Evolutionary conservation across 2,329 filamentous ascomycete species (phyloP).

Genomic region (Zymoseptoria crescenta): DNA sequence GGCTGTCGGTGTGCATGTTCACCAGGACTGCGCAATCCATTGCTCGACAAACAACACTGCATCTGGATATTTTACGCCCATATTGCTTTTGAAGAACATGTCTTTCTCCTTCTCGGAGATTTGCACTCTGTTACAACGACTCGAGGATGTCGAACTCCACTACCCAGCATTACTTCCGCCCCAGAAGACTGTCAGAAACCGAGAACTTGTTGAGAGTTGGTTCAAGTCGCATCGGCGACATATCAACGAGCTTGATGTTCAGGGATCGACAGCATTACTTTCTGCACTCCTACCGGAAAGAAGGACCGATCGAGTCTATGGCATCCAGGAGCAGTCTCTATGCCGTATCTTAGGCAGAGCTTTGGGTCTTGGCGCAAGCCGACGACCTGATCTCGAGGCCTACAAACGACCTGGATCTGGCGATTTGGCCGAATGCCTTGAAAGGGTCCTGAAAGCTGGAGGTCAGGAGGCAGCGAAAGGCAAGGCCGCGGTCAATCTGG

Average conservation of each 20-base stretch:
- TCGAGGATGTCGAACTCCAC: constrained; percentile 46
- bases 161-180: constrained; percentile 33
- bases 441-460: constrained; percentile 54
- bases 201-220: constrained; percentile 54
- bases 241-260: constrained; percentile 51
- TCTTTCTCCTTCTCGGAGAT: constrained; percentile 61
- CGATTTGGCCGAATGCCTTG: constrained; percentile 66
- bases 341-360: constrained; percentile 60
- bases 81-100: constrained; percentile 37
- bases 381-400: constrained; percentile 53
- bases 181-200: constrained; percentile 20
- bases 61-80: background rate
- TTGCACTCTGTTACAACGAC: constrained; percentile 63
- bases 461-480: constrained; percentile 31
- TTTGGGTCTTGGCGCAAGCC: constrained; percentile 56
- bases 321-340: constrained; percentile 54
- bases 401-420: constrained; percentile 53
- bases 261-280: constrained; percentile 55
- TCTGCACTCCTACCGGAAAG: constrained; percentile 70
- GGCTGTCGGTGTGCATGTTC: background rate
- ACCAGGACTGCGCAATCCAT: background rate
- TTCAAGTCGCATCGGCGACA: constrained; percentile 54
- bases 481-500: constrained; percentile 48
- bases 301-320: constrained; percentile 70
- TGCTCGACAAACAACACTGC: background rate